Evolutionary conservation across 2,329 filamentous ascomycete genomes (phyloP), one percentile per base, ranked within the genome.

Genomic region (Fusarium concolor): DNA sequence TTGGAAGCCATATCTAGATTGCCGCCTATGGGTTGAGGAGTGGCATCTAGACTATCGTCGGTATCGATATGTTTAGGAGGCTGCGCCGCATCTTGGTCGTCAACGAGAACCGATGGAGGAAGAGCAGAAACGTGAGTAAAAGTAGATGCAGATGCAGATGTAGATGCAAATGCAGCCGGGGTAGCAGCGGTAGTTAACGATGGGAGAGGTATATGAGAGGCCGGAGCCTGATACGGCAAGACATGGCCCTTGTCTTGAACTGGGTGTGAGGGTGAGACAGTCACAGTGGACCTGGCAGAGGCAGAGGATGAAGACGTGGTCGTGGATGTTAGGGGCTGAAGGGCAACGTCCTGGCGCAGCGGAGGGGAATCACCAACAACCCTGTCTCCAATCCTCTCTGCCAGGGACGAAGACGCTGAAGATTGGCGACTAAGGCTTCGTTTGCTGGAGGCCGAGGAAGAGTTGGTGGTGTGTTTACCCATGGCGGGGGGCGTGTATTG

Each of bases 1-100:
- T 76, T 79, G 57, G 76, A 76, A 46, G 77, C 73, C 78, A 79
- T 80, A 55, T 73, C 72, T 72, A 65, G 55, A 59, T 50, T 62
- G 53, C 31, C 53, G 65, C 70, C 59, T 46, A 47, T 46, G 50
- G 54, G 50, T 43, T 65, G 63, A 29, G 46, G 59, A 55, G 64
- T 62, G 60, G 75, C 76, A 75, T 77, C 69, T 65, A 71, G 61
- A 64, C 47, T 52, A 42, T 64, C 58, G 38, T 60, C 49, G 52
- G 35, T 37, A 56, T 45, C 35, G 43, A 28, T 54, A 44, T 61
- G 63, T 44, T 55, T 44, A 51, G 41, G 20, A 54, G 49, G 55
- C 57, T 57, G 59, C 26, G 63, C 51, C 39, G 52, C 60, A 63
- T 63, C 61, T 45, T 64, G 60, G 22, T 51, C 7, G n/a, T 37